Evolutionary conservation across 2,329 filamentous ascomycete species (phyloP).

Genomic region (Aureobasidium pullulans): DNA sequence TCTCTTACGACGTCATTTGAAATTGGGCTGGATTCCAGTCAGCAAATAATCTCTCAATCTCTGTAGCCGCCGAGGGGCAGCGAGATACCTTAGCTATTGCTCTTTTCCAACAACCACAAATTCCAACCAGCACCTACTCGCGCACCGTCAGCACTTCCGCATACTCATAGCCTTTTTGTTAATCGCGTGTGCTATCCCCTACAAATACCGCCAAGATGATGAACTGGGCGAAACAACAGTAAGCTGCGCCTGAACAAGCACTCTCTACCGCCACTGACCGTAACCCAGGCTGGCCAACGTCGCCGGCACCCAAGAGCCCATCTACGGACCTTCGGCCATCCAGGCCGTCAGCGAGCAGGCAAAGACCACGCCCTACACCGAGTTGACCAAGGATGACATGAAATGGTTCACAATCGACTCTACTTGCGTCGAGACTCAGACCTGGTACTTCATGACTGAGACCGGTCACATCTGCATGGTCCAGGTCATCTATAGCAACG

Average conservation of each 20-base stretch:
- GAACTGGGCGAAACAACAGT: conserved; percentile 93
- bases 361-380: conserved; percentile 69
- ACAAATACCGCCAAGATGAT: conserved; percentile 54
- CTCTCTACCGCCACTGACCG: conserved; percentile 13
- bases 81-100: background rate
- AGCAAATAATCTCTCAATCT: conserved; percentile 2
- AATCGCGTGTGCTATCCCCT: background rate
- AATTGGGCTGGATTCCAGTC: conserved; percentile 2
- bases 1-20: conserved; percentile 3
- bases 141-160: background rate
- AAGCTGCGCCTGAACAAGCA: conserved; percentile 34
- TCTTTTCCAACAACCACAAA: background rate
- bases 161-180: background rate
- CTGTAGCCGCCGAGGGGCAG: conserved; percentile 3
- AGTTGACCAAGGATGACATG: conserved; percentile 67
- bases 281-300: conserved; percentile 55
- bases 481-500: conserved; percentile 97
- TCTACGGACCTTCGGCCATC: conserved; percentile 86
- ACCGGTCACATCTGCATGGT: conserved; percentile 68
- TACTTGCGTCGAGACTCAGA: conserved; percentile 90
- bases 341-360: conserved; percentile 77
- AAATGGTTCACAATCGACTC: conserved; percentile 76
- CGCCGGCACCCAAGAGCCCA: conserved; percentile 91
- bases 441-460: conserved; percentile 82
- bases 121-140: background rate